Evolutionary conservation across 345 rosid species (phyloP), one percentile per base, ranked within the genome.

Genomic region (Theobroma cacao): DNA sequence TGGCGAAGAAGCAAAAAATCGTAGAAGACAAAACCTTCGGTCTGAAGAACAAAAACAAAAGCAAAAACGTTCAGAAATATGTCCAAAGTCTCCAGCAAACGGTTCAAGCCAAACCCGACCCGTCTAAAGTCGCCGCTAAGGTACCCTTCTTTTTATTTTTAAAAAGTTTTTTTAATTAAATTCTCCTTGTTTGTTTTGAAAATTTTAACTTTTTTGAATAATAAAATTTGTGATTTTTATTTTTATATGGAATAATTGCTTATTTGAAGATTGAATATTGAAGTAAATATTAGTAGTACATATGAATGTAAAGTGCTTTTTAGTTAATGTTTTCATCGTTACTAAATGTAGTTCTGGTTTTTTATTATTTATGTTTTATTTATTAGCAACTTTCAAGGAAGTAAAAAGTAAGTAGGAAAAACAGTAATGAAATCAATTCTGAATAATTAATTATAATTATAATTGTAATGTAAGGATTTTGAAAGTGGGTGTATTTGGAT

Each of bases 21-120:
- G 95, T 93, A 31, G 98, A 95, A 83, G 98, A 93, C 89, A 95
- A 91, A 85, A 95, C 98, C 1, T 95, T 95, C 76, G 98, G 98
- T 1, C 84, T 93, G 80, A 95, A 95, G 81, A 93, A 95, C 85
- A 95, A 95, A 85, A 95, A 92, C 84, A 95, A 93, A 90, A 93
- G 97, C 81, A 95, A 95, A 83, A 95, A 88, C 80, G 98, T 95
- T 68, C 98, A 95, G 80, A 93, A 95, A 79, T 95, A 95, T 61
- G 97, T 95, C 38, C 98, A 95, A 82, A 86, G 63, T 78, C 95
- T 95, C 84, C 83, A 95, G 78, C 97, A 91, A 82, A 70, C 89
- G 70, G 98, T 88, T 5, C 95, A 92, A 87, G 94, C 97, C 74
- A 92, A 92, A 80, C 86, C 84, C 59, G 99, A 94, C 82, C 65